Evolutionary conservation across 2,329 filamentous ascomycete genomes (phyloP).

Genomic region (Claviceps paspali): DNA sequence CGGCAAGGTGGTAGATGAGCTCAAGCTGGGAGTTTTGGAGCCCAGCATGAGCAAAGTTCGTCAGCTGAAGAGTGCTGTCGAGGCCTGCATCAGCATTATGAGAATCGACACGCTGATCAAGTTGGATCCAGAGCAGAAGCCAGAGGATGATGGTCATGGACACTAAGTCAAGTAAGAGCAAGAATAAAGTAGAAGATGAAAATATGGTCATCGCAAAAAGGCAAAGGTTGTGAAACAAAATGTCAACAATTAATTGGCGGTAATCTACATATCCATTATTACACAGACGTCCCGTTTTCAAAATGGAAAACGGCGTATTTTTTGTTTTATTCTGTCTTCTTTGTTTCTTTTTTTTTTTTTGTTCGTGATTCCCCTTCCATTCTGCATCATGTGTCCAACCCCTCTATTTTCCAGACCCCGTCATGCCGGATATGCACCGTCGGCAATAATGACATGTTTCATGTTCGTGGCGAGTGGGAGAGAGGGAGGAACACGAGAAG

Average conservation of each 20-base stretch:
- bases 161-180: slow-evolving; percentile 34
- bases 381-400: too few species aligned
- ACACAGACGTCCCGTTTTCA: background rate
- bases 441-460: too few species aligned
- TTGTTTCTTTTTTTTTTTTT: background rate
- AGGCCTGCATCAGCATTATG: slow-evolving; percentile 98
- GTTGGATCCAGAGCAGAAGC: slow-evolving; percentile 74
- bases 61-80: slow-evolving; percentile 95
- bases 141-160: slow-evolving; percentile 64
- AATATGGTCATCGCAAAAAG: background rate
- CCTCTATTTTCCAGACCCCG: too few species aligned
- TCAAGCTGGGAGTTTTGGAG: slow-evolving; percentile 92
- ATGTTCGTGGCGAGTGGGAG: too few species aligned
- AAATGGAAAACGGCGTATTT: too few species aligned
- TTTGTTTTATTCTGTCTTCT: too few species aligned
- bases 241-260: background rate
- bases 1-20: slow-evolving; percentile 80
- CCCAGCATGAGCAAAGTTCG: slow-evolving; percentile 97
- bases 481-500: too few species aligned
- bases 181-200: background rate
- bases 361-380: too few species aligned
- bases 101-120: slow-evolving; percentile 98
- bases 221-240: background rate
- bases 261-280: slow-evolving; percentile 1
- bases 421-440: too few species aligned